Evolutionary conservation across 1,284 basidiomycete genomes (phyloP).

Genomic region (Pyrrhoderma noxium): DNA sequence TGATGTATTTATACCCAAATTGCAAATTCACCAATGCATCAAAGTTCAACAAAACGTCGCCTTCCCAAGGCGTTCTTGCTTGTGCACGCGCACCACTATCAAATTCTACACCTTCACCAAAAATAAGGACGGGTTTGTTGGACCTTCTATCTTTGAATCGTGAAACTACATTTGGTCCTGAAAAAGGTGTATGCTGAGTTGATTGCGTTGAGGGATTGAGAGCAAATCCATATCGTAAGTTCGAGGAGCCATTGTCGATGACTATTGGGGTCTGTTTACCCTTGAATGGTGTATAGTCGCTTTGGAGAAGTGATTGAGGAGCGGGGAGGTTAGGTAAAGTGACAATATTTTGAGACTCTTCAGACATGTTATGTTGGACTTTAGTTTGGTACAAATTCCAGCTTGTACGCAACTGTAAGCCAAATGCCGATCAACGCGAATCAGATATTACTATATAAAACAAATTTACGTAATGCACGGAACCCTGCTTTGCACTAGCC

Average conservation of each 20-base stretch:
- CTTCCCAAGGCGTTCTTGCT: constrained; percentile 80
- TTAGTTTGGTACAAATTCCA: not conserved
- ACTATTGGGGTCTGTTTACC: constrained; percentile 42
- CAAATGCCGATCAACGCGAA: too few species aligned
- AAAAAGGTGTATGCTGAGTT: constrained; percentile 37
- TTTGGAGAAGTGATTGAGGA: constrained; percentile 18
- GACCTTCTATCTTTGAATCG: constrained; percentile 85
- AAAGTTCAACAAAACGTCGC: constrained; percentile 82
- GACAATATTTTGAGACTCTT: constrained; percentile 22
- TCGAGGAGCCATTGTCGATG: constrained; percentile 90
- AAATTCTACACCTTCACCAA: constrained; percentile 77
- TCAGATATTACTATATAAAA: too few species aligned
- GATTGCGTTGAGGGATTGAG: constrained; percentile 20
- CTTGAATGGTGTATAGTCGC: constrained; percentile 13
- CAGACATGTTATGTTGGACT: not conserved
- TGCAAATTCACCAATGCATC: constrained; percentile 68
- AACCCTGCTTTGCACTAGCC: too few species aligned
- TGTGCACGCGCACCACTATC: constrained; percentile 79
- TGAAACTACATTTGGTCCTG: constrained; percentile 66
- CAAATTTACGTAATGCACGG: too few species aligned
- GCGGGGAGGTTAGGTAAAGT: constrained; percentile 23
- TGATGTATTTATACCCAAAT: not conserved
- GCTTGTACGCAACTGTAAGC: too few species aligned
- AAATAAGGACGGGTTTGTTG: constrained; percentile 74
- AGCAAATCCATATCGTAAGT: constrained; percentile 84